Conservation (phyloP, 1,139 yeast species). For the Debaryomyces sp. region DNA sequence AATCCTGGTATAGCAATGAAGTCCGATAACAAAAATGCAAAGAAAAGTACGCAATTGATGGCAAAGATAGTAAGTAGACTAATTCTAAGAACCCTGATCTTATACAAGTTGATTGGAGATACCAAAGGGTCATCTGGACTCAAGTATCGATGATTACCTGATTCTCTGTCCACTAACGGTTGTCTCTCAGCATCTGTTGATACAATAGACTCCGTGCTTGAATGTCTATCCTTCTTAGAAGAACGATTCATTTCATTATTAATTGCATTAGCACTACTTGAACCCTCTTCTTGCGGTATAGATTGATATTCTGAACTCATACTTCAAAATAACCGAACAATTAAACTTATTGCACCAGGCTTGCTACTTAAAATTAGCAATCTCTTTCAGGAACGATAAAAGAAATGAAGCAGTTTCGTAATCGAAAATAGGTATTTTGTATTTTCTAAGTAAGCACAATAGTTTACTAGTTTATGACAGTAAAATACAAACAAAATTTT, state of each 20-base stretch:
- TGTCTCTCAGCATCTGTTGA: conserved; percentile 16
- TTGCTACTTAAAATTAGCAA: conserved; percentile 1
- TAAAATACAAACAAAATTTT: neutral
- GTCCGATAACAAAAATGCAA: conserved; percentile 54
- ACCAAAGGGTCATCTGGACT: conserved; percentile 70
- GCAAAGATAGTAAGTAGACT: conserved; percentile 41
- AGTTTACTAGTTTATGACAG: neutral
- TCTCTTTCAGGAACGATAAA: neutral
- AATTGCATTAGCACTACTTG: neutral
- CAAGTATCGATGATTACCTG: conserved; percentile 14
- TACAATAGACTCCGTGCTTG: neutral
- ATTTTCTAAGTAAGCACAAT: neutral
- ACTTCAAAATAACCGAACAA: neutral
- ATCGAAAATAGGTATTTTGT: neutral
- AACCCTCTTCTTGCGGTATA: conserved; percentile 1
- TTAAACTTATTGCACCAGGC: neutral
- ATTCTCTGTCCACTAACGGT: conserved; percentile 16
- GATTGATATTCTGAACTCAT: conserved; percentile 4
- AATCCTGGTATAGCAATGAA: conserved; percentile 66
- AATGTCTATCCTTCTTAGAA: neutral
- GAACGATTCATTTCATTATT: neutral
- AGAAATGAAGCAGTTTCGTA: neutral
- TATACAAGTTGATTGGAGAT: conserved; percentile 58
- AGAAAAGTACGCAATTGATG: conserved; percentile 44
- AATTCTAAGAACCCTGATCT: conserved; percentile 48